Evolutionary conservation across 208 protist species (phyloP), one percentile per base, ranked within the genome.

Genomic region (Tritrichomonas musculus): DNA sequence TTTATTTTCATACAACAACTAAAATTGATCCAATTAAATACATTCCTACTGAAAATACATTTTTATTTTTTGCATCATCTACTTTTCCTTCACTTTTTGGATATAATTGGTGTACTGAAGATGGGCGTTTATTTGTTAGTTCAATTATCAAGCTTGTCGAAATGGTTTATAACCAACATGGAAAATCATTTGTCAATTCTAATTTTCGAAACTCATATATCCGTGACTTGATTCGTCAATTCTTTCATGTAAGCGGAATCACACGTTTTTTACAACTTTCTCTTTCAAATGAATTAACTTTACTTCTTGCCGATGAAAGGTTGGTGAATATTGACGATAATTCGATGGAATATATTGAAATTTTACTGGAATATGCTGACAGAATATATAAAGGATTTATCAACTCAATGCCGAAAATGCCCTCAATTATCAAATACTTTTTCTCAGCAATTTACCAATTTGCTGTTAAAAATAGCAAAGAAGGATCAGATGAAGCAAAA

Each of bases 21-120:
- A 25, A 53, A 88, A 27, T 27, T 0, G 47, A 57, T 33, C 33
- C 13, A 33, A 57, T 88, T 39, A 9, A 9, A 39, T 88, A 88
- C 57, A 33, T 60, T n/a, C 77, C 77, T 11, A 44, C 47, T 20
- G 41, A 44, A 39, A 55, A 13, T 11, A 20, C 77, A 33, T 41
- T 88, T 39, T 47, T 20, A 50, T 88, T 88, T 88, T 88, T 88
- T 47, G 44, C 77, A 22, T 88, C 77, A 13, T 88, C 77, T 39
- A 88, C 77, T 1, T 57, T 88, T 47, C 47, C 47, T 2, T 53
- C 77, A 53, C 41, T 88, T 47, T 88, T 88, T 47, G 77, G 77
- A 53, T 88, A 88, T 17, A 44, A 36, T 27, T 88, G 77, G 77
- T 88, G 77, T 50, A 36, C 57, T 33, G 77, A 88, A 57, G 41